phyloP scores from a whole-genome alignment of 2,329 filamentous ascomycete species.

The Neofusicoccum kwambonambiense region DNA sequence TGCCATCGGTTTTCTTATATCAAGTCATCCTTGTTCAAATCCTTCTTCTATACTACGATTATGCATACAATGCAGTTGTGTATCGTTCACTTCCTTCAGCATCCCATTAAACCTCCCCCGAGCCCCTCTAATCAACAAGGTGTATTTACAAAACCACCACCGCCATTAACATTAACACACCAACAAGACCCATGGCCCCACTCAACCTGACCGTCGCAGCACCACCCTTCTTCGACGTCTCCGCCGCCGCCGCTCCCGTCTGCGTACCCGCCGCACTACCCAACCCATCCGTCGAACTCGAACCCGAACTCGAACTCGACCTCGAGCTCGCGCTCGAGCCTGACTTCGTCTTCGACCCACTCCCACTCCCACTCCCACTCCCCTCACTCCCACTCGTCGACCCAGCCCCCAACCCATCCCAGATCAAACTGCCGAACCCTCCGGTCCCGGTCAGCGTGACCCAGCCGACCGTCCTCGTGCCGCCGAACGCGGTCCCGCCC shows the following conservation, averaged over 20 bases:
- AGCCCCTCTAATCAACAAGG: no score
- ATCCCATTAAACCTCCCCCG: no score
- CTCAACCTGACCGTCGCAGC: neutral
- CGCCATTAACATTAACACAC: neutral
- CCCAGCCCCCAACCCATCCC: neutral
- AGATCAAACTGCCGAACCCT: neutral
- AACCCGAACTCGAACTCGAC: neutral
- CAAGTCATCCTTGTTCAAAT: no score
- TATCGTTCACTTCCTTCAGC: neutral
- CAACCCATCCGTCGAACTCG: neutral
- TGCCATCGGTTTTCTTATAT: no score
- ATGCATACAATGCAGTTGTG: neutral
- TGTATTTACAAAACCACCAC: no score
- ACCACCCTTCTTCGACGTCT: neutral
- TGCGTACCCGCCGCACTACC: neutral
- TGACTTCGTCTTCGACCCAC: neutral
- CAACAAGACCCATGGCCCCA: neutral
- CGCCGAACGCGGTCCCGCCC: neutral
- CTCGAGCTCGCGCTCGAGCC: neutral
- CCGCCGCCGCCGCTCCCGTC: neutral
- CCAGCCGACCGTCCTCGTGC: neutral
- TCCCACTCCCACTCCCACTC: neutral
- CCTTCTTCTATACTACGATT: no score
- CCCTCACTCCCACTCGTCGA: neutral
- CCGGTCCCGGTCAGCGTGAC: neutral